Percentiles rank a stretch among this genome's conserved stretches.
phyloP scores from a whole-genome alignment of 768 basidiomycete genomes.

The Tulasnella sp. region DNA sequence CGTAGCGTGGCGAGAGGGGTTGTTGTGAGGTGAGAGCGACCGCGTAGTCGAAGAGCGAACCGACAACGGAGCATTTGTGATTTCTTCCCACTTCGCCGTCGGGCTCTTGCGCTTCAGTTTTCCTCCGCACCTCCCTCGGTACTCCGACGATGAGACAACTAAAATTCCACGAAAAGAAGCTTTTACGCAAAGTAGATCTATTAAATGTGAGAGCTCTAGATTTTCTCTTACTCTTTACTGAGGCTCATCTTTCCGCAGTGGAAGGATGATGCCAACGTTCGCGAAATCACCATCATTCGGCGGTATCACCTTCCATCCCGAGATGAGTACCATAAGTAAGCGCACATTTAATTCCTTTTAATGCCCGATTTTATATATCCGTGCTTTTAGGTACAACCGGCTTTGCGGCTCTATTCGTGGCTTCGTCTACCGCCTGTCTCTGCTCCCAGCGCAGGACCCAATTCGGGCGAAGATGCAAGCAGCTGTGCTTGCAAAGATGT shows the following conservation, averaged over 20 bases:
- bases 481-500: conserved; percentile 87
- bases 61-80: neutral
- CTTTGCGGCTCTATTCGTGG: conserved; percentile 82
- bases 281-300: conserved; percentile 92
- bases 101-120: conserved; percentile 5
- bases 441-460: conserved; percentile 85
- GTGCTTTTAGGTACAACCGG: conserved; percentile 74
- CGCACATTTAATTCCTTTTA: conserved; percentile 4
- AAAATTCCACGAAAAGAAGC: conserved; percentile 93
- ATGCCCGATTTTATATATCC: neutral
- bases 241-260: conserved; percentile 53
- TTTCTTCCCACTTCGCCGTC: neutral
- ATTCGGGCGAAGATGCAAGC: conserved; percentile 80
- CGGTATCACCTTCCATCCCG: conserved; percentile 92
- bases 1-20: neutral
- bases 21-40: neutral
- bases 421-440: conserved; percentile 79
- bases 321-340: conserved; percentile 88
- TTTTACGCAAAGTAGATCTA: conserved; percentile 96
- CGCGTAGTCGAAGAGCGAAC: neutral
- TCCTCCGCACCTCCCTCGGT: neutral
- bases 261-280: conserved; percentile 89
- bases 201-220: conserved; percentile 60
- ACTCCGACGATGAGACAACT: conserved; percentile 66
- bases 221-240: neutral